Evolutionary conservation across 495 filamentous ascomycete species (phyloP), one percentile per base, ranked within the genome.

Genomic region (Hypoxylon subgilvum): DNA sequence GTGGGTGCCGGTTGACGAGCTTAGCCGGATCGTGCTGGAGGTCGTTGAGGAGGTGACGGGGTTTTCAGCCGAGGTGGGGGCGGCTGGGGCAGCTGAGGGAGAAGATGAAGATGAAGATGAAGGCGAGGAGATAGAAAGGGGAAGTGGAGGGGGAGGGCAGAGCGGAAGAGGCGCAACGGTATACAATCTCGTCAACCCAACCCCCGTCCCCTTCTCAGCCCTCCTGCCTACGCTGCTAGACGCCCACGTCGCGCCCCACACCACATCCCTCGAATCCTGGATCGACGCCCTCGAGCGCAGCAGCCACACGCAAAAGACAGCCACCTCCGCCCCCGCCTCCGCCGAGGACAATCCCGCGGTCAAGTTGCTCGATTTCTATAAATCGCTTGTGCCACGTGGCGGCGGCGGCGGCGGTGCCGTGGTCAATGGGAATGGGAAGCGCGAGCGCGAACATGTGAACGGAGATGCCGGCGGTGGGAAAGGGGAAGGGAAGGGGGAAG

Each of bases 1-100:
- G 23, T 70, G 68, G 68, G 52, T 59, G 13, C 68, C 68, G 0
- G 68, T 66, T 1, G 65, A 70, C n/a, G 58, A 47, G 34, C 41
- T 68, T 1, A 50, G 48, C 3, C 40, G 44, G 36, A 56, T 70
- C 23, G 36, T 68, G 1, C 18, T 58, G 8, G 68, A 70, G 21
- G 55, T 70, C 2, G 39, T 60, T 10, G 59, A 65, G 10, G 64
- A 68, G 12, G 53, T 65, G 0, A 14, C 18, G 4, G 14, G 34
- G 4, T 5, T 3, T 9, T n/a, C 4, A 4, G 5, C 13, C 13
- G 13, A 13, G 31, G 13, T 8, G 8, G 4, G 3, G 34, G 13
- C 13, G 14, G 13, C 34, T 6, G 34, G 4, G 18, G 23, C 4
- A 34, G 28, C 35, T 23, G 5, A 35, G 28, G 32, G 12, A 50